phyloP scores from a whole-genome alignment of 2,329 filamentous ascomycete genomes.

The Ceratocystis albifundus region DNA sequence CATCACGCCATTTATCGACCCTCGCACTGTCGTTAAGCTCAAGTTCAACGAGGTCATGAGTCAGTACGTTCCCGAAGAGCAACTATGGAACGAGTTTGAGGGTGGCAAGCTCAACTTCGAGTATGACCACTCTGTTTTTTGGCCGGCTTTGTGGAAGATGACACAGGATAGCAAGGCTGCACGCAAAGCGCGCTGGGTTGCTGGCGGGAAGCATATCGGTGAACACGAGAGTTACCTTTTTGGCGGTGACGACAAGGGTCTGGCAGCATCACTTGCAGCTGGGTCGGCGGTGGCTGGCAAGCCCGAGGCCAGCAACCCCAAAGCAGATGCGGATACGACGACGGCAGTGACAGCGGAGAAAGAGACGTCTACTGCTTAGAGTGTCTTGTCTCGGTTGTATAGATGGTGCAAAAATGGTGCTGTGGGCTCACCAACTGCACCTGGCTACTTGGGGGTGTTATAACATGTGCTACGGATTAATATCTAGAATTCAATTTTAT shows the following conservation, averaged over 20 bases:
- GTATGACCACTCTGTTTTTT: conserved; percentile 81
- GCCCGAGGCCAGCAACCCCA: conserved; percentile 12
- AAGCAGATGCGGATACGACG: conserved; percentile 12
- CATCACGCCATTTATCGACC: conserved; percentile 93
- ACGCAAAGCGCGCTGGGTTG: conserved; percentile 60
- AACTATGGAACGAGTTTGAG: conserved; percentile 65
- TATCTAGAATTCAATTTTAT: not conserved
- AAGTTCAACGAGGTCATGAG: conserved; percentile 92
- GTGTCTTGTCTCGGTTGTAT: not conserved
- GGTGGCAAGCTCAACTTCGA: conserved; percentile 76
- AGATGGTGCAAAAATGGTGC: not conserved
- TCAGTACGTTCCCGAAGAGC: conserved; percentile 66
- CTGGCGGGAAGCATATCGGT: conserved; percentile 67
- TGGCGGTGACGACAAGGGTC: conserved; percentile 36
- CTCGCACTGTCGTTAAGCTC: conserved; percentile 83
- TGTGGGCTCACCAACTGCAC: conserved; percentile 14
- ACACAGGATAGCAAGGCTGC: conserved; percentile 53
- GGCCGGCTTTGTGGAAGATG: conserved; percentile 69
- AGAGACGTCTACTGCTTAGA: conserved; percentile 22
- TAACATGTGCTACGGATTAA: not conserved
- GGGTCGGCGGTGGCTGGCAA: conserved; percentile 19
- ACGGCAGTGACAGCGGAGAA: not conserved
- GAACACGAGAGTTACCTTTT: conserved; percentile 81
- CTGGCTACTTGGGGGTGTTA: not conserved
- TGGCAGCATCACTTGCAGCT: conserved; percentile 20